Evolutionary conservation across 2,329 filamentous ascomycete genomes (phyloP).

Genomic region (Penicillium sp.): DNA sequence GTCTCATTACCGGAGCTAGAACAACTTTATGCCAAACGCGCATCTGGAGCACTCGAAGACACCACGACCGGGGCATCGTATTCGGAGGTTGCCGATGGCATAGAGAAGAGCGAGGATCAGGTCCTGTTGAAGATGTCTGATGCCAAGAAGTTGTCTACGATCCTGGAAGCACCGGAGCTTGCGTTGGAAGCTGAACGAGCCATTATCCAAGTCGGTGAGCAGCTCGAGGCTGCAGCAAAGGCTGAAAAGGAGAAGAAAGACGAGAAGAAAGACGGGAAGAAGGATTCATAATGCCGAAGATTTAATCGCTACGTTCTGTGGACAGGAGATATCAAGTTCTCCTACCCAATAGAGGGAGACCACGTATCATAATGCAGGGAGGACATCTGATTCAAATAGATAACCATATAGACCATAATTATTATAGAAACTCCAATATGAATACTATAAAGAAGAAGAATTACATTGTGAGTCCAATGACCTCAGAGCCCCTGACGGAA

Average conservation of each 20-base stretch:
- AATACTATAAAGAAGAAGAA: neutral
- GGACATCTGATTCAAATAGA: neutral
- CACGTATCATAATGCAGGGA: slow-evolving; percentile 1
- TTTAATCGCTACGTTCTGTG: neutral
- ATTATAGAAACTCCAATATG: neutral
- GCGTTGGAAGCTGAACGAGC: slow-evolving; percentile 66
- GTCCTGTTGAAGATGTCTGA: slow-evolving; percentile 41
- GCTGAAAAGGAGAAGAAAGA: slow-evolving; percentile 14
- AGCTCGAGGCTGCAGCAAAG: slow-evolving; percentile 23
- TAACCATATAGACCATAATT: neutral
- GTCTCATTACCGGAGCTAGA: slow-evolving; percentile 63
- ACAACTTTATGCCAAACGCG: slow-evolving; percentile 55
- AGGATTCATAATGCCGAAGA: slow-evolving; percentile 14
- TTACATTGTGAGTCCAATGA: slow-evolving; percentile 10
- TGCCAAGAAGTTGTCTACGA: slow-evolving; percentile 51
- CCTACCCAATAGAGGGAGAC: neutral
- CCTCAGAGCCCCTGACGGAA: slow-evolving; percentile 24
- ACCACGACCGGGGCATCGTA: slow-evolving; percentile 23
- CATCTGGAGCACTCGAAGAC: slow-evolving; percentile 26
- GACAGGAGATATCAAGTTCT: neutral
- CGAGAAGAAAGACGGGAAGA: slow-evolving; percentile 11
- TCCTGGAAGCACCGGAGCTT: slow-evolving; percentile 60
- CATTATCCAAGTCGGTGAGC: slow-evolving; percentile 58
- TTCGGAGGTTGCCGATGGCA: slow-evolving; percentile 27
- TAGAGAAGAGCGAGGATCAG: slow-evolving; percentile 38